Evolutionary conservation across 2,329 filamentous ascomycete species (phyloP).

Genomic region (Talaromyces piceae): DNA sequence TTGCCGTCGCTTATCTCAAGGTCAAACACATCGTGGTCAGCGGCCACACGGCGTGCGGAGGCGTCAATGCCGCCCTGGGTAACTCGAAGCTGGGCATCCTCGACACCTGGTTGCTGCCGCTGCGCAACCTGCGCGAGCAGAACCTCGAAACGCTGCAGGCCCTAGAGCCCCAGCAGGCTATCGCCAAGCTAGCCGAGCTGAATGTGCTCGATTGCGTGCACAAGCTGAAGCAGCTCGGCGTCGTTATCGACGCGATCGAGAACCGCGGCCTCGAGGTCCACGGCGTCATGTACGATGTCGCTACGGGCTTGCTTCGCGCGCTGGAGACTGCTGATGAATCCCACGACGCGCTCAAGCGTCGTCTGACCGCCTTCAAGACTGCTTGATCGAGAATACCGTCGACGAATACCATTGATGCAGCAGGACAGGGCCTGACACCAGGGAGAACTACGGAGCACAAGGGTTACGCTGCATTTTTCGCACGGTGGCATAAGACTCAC

Average conservation of each 20-base stretch:
- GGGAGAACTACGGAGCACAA: too few relatives aligned
- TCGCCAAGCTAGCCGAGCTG: constrained; percentile 61
- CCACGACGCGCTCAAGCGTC: constrained; percentile 30
- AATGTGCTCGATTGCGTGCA: constrained; percentile 66
- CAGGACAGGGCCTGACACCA: background rate
- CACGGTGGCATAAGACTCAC: too few relatives aligned
- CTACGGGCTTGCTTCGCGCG: constrained; percentile 47
- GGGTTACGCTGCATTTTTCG: too few relatives aligned
- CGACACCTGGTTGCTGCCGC: constrained; percentile 55
- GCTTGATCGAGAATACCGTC: background rate
- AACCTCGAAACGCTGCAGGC: constrained; percentile 45
- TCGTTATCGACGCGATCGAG: constrained; percentile 61
- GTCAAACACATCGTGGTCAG: constrained; percentile 57
- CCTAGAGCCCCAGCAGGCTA: constrained; percentile 43
- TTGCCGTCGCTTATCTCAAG: constrained; percentile 64
- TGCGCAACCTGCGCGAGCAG: constrained; percentile 48
- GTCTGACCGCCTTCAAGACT: constrained; percentile 35
- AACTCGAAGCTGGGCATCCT: constrained; percentile 53
- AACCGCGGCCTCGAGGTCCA: constrained; percentile 67
- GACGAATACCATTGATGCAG: background rate
- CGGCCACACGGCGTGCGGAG: constrained; percentile 55
- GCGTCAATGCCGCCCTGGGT: constrained; percentile 48
- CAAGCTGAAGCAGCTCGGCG: constrained; percentile 60
- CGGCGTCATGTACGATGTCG: constrained; percentile 67
- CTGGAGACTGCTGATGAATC: constrained; percentile 39